Evolutionary conservation across 1,139 yeast species (phyloP), one percentile per base, ranked within the genome.

Genomic region (Blastobotrys malaysiensis): DNA sequence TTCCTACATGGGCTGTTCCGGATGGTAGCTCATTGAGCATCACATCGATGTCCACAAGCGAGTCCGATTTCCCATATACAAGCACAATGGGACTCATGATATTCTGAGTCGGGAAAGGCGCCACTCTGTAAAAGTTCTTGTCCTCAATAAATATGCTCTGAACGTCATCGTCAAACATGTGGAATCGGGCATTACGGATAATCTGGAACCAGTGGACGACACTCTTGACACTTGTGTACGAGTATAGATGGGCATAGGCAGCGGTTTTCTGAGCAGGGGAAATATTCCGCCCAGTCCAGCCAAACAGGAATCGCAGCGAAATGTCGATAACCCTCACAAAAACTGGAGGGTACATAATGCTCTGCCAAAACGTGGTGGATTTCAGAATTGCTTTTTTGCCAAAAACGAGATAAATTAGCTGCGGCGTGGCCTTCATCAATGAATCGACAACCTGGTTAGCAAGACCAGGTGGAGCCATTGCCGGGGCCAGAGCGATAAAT

Each of bases 181-280:
- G 96, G 68, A 91, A 90, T 52, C 82, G 80, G 46, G 82, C 82
- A n/a, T 88, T 77, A 48, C 87, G 76, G 59, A 91, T 86, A 55
- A 91, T 89, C 71, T 91, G 98, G 68, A 91, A 91, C 98, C 98
- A 91, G 71, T 91, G 98, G 39, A 90, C 97, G 50, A 89, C 93
- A 21, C 88, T 82, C 69, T 91, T 91, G 48, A 90, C 97, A 3
- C 95, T 84, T 0, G 98, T 89, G 22, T 95, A 87, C 1, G 96
- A 87, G 71, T 90, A 91, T 52, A 91, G 73, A 69, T 91, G 97
- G 21, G 88, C 82, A 69, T 88, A 91, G 43, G 89, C 80, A 27
- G 88, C 80, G 52, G 84, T 71, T 65, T 90, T 90, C 69, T 90
- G 97, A 51, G 81, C 73, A 59, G 79, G 76, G 27, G 82, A 72